Percentiles rank a stretch among this genome's conserved stretches.
These are phyloP conservation scores for Mallotus japonicus DNA, from an alignment of 441 rosid genomes.

Conservation along the genomic window DNA sequence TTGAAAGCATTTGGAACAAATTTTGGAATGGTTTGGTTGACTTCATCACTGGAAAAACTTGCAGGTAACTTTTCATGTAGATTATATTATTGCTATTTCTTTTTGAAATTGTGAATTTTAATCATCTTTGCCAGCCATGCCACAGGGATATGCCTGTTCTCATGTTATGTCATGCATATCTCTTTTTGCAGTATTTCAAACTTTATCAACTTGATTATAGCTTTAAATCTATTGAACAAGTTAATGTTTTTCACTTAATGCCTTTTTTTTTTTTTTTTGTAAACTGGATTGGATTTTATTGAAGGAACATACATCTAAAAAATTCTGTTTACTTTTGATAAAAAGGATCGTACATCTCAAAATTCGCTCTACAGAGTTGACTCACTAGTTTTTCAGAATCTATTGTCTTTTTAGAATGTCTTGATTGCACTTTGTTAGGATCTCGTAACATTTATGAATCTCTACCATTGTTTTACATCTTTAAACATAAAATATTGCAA, in stretches of 20 bases:
- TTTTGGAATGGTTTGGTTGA: slow-evolving; percentile 67
- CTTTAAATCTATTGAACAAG: neutral
- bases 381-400: neutral
- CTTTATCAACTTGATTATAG: neutral
- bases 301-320: neutral
- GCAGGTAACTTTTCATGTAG: slow-evolving; percentile 48
- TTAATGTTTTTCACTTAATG: neutral
- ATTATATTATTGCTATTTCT: neutral
- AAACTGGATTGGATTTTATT: neutral
- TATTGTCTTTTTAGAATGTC: neutral
- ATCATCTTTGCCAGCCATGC: too few species aligned
- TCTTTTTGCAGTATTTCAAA: neutral
- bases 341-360: neutral
- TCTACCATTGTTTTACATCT: neutral
- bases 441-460: neutral
- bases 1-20: slow-evolving; percentile 51
- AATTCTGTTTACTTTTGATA: too few species aligned
- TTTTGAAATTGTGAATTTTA: neutral
- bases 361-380: neutral
- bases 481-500: neutral
- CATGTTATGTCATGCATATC: neutral
- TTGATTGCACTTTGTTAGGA: neutral
- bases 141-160: too few species aligned
- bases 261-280: neutral
- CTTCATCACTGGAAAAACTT: slow-evolving; percentile 73